phyloP scores from a whole-genome alignment of 208 protist genomes.

The Trypanosoma brucei region DNA sequence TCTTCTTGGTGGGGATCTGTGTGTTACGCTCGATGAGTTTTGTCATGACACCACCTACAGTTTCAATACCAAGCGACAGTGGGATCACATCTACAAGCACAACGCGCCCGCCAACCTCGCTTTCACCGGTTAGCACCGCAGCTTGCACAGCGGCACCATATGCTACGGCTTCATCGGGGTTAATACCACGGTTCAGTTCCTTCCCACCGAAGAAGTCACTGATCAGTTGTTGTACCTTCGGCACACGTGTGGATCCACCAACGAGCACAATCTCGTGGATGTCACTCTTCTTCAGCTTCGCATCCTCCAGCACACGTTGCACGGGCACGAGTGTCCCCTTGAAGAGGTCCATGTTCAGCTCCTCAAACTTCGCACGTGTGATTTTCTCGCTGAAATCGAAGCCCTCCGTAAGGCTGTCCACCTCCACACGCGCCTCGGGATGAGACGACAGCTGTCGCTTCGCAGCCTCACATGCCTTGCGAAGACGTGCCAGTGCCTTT shows the following conservation, averaged over 20 bases:
- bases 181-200: slow-evolving; percentile 94
- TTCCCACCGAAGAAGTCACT: slow-evolving; percentile 97
- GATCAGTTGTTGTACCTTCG: slow-evolving; percentile 96
- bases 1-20: slow-evolving; percentile 8
- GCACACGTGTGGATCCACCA: slow-evolving; percentile 93
- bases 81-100: slow-evolving; percentile 28
- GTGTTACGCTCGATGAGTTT: slow-evolving; percentile 10
- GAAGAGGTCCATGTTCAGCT: slow-evolving; percentile 97
- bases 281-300: slow-evolving; percentile 92
- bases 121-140: slow-evolving; percentile 88
- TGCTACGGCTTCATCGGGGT: slow-evolving; percentile 49
- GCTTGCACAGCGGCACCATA: slow-evolving; percentile 98
- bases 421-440: slow-evolving; percentile 89
- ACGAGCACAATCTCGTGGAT: slow-evolving; percentile 98
- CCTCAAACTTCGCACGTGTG: slow-evolving; percentile 96
- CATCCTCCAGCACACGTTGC: slow-evolving; percentile 92
- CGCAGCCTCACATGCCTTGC: slow-evolving; percentile 58
- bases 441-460: slow-evolving; percentile 81
- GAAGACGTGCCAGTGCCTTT: slow-evolving; percentile 61
- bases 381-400: slow-evolving; percentile 94
- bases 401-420: slow-evolving; percentile 94
- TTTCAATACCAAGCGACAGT: slow-evolving; percentile 7
- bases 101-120: slow-evolving; percentile 70
- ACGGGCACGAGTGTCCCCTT: slow-evolving; percentile 93
- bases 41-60: slow-evolving; percentile 4